A percentile compares a stretch with the other conserved stretches of the same genome.
Evolutionary conservation across 1,139 yeast species (phyloP).

Genomic region (Geotrichum histeridarum): DNA sequence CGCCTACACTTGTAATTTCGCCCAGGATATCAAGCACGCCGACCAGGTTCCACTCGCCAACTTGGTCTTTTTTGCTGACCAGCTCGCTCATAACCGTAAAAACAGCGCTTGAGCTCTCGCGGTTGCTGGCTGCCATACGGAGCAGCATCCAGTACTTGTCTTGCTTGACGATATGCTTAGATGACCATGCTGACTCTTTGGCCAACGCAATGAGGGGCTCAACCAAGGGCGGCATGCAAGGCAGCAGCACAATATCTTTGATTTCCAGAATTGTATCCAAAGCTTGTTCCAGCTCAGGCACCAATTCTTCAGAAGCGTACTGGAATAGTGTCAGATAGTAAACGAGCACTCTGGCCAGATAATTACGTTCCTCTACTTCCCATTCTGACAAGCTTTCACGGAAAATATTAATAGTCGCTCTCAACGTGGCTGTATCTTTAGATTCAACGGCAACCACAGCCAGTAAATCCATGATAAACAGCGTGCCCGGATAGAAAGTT

Average conservation of each 20-base stretch:
- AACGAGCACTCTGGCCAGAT: constrained; percentile 30
- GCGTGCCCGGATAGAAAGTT: constrained; percentile 20
- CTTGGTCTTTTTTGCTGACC: constrained; percentile 32
- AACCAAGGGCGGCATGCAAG: constrained; percentile 29
- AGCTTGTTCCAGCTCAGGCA: constrained; percentile 14
- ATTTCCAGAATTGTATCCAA: constrained; percentile 16
- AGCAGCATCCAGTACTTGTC: constrained; percentile 60
- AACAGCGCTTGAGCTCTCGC: constrained; percentile 47
- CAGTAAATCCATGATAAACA: constrained; percentile 29
- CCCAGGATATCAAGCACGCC: constrained; percentile 61
- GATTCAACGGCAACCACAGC: constrained; percentile 24
- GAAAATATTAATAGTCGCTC: constrained; percentile 32
- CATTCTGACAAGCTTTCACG: constrained; percentile 26
- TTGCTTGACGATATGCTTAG: constrained; percentile 22
- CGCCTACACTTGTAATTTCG: constrained; percentile 78
- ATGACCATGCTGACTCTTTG: constrained; percentile 48
- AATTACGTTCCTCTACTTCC: constrained; percentile 32
- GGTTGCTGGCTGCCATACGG: constrained; percentile 53
- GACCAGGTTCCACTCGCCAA: constrained; percentile 15
- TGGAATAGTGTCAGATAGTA: constrained; percentile 27
- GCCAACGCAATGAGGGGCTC: constrained; percentile 52
- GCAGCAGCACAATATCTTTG: constrained; percentile 20
- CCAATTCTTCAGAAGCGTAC: constrained; percentile 47
- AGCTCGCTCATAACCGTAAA: constrained; percentile 48
- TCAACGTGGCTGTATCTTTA: constrained; percentile 10